phyloP scores from a whole-genome alignment of 257 asterid species.

The Solanum sparsipilum region DNA sequence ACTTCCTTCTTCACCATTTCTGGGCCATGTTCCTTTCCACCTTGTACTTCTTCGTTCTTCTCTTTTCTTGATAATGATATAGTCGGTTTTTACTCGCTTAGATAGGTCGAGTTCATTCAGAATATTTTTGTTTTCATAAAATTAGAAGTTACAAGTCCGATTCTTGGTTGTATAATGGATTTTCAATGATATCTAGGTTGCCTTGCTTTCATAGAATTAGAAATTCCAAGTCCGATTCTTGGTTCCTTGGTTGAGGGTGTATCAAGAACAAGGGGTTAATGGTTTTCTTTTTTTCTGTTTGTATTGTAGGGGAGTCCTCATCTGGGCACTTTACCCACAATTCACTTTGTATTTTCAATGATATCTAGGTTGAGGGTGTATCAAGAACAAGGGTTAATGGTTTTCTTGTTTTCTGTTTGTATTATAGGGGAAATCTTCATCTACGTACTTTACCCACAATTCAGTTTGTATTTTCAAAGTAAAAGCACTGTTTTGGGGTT shows the following conservation, averaged over 20 bases:
- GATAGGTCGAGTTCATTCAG: neutral
- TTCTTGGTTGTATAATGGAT: neutral
- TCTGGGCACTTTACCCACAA: constrained; percentile 7
- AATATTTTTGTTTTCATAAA: neutral
- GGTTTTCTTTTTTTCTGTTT: neutral
- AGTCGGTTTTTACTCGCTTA: neutral
- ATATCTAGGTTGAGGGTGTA: neutral
- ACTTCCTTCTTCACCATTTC: constrained; percentile 57
- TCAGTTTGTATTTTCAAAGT: constrained; percentile 22
- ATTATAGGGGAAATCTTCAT: constrained; percentile 34
- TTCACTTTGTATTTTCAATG: constrained; percentile 13
- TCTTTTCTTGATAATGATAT: neutral
- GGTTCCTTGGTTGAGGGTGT: neutral
- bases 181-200: neutral
- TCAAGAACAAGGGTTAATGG: neutral
- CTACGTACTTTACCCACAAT: constrained; percentile 8
- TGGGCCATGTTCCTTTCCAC: constrained; percentile 30
- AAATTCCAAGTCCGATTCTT: neutral
- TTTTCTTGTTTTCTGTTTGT: constrained; percentile 1
- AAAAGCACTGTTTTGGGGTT: constrained; percentile 74
- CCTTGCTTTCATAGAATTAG: neutral
- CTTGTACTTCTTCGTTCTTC: constrained; percentile 27
- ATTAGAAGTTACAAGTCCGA: neutral
- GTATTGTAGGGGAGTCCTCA: constrained; percentile 31
- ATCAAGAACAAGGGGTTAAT: neutral